Evolutionary conservation across 192 early-diverging fungal species (phyloP).

Genomic region (Backusella liffmaniae): DNA sequence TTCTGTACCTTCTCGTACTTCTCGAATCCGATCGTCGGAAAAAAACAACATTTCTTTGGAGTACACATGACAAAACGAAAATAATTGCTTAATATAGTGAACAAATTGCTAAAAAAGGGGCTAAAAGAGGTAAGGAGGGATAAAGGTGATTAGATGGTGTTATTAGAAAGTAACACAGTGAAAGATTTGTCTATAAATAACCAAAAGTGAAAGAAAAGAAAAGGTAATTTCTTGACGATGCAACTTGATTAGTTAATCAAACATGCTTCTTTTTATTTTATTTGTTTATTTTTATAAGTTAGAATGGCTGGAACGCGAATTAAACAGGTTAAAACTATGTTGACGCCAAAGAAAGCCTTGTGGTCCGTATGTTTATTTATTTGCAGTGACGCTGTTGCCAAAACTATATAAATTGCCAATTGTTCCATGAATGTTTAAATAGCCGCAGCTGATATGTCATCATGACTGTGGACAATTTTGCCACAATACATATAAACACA

Average conservation of each 20-base stretch:
- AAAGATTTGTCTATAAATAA: conserved; percentile 3
- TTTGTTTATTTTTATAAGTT: neutral
- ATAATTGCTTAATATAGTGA: conserved; percentile 8
- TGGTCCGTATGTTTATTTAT: conserved; percentile 5
- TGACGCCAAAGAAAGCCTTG: conserved; percentile 2
- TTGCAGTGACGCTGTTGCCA: conserved; percentile 2
- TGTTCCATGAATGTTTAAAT: conserved; percentile 3
- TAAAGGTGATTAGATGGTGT: neutral
- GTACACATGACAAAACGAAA: conserved; percentile 4
- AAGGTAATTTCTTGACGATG: conserved; percentile 3
- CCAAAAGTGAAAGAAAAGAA: neutral
- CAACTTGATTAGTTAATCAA: conserved; percentile 9
- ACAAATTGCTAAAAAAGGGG: neutral
- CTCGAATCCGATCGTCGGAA: conserved; percentile 11
- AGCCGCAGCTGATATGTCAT: conserved; percentile 2
- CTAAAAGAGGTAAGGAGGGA: neutral
- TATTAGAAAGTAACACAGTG: neutral
- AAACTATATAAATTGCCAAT: conserved; percentile 10
- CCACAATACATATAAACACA: neutral
- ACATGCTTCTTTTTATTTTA: neutral
- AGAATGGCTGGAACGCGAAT: conserved; percentile 5
- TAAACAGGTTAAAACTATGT: conserved; percentile 1
- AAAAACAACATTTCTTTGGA: conserved; percentile 9
- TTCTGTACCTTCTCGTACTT: conserved; percentile 16
- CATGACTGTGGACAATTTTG: neutral